These are phyloP conservation scores for Calonectria pauciramosa DNA, from an alignment of 2,329 filamentous ascomycete species.

Conservation along the genomic window DNA sequence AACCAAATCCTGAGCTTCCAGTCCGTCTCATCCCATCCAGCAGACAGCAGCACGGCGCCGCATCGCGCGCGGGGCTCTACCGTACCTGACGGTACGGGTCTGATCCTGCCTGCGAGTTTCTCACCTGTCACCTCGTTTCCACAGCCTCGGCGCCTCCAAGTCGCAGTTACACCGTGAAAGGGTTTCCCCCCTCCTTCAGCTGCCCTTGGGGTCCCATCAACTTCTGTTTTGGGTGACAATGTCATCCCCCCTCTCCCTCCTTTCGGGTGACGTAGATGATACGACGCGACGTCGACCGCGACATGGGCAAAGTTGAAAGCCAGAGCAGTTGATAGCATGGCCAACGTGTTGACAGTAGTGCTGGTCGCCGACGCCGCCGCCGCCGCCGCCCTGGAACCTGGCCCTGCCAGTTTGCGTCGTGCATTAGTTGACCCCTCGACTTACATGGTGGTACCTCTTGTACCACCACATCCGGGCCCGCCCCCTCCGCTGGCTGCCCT, in stretches of 20 bases:
- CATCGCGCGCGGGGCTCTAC: slow-evolving; percentile 2
- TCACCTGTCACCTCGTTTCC: slow-evolving; percentile 18
- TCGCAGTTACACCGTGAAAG: slow-evolving; percentile 19
- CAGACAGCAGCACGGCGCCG: slow-evolving; percentile 5
- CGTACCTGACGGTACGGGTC: slow-evolving; percentile 14
- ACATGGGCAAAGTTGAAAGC: slow-evolving; percentile 30
- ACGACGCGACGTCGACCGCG: slow-evolving; percentile 22
- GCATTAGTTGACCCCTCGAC: slow-evolving; percentile 42
- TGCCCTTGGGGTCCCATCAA: slow-evolving; percentile 23
- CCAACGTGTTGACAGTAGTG: slow-evolving; percentile 23
- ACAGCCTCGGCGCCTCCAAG: slow-evolving; percentile 22
- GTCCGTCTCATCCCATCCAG: slow-evolving; percentile 5
- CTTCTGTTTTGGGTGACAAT: slow-evolving; percentile 10
- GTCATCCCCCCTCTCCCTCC: slow-evolving; percentile 21
- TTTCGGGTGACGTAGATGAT: slow-evolving; percentile 15
- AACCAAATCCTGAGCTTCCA: slow-evolving; percentile 2
- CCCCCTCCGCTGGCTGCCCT: slow-evolving; percentile 36
- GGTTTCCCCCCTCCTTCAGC: slow-evolving; percentile 29
- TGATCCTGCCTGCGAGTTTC: not conserved
- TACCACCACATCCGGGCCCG: slow-evolving; percentile 32
- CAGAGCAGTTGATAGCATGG: slow-evolving; percentile 30
- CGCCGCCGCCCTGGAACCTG: slow-evolving; percentile 40
- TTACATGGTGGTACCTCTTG: slow-evolving; percentile 27
- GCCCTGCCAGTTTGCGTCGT: slow-evolving; percentile 36
- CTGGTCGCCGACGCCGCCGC: slow-evolving; percentile 23